Evolutionary conservation across 1,139 yeast genomes (phyloP), one percentile per base, ranked within the genome.

Genomic region (Suhomyces taliae): DNA sequence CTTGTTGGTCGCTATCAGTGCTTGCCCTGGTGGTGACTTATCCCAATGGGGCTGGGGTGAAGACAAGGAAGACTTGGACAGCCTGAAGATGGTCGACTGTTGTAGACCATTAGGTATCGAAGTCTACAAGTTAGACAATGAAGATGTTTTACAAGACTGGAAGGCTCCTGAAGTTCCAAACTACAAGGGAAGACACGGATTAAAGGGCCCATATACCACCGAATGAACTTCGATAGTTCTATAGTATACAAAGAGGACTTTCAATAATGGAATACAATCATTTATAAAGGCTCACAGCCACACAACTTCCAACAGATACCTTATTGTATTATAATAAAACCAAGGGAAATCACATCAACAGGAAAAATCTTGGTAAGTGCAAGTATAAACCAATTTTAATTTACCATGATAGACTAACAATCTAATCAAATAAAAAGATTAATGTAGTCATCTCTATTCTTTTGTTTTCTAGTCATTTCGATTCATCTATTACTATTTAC

Each of bases 21-120:
- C 87, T 6, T 83, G 88, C 60, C 88, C 88, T 2, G 89, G 88
- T 37, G 89, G 89, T 12, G 88, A 83, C 59, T 67, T 83, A 47
- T 79, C 85, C 14, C 72, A 74, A 50, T 83, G 88, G 88, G 87
- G 82, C 37, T 83, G 88, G 88, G 87, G 87, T 41, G 85, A 78
- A 60, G 64, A 64, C 37, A 70, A 70, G 47, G 78, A 73, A 24
- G 73, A 72, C 39, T 70, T 67, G 33, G 66, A 64, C n/a, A 69
- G 66, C n/a, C 72, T 62, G 51, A 81, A 78, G 49, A 81, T 82
- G 86, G 69, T 74, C 19, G 81, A 78, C 47, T 79, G 84, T 57
- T 83, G 89, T 58, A 69, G 87, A 53, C 85, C 87, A 2, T 69
- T 83, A 49, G 85, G 76, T 1, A 79, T 82, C 43, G 87, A 83